phyloP scores from a whole-genome alignment of 2,329 filamentous ascomycete species.

The Falciphora oryzae region DNA sequence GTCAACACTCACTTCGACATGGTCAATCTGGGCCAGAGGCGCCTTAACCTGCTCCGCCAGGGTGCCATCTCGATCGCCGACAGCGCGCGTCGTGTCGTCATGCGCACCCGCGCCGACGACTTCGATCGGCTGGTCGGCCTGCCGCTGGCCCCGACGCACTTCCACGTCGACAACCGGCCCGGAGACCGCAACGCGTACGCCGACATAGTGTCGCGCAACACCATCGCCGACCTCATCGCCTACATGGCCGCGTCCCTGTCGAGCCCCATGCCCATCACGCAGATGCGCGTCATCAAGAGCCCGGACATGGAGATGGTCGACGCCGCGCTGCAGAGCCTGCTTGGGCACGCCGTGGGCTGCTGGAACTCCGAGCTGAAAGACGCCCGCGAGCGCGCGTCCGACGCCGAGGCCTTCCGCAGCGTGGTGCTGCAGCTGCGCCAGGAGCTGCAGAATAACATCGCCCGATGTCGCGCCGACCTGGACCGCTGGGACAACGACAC shows the following conservation, averaged over 20 bases:
- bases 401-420: not conserved
- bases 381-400: not conserved
- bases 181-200: not conserved
- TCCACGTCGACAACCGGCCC: not conserved
- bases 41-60: not conserved
- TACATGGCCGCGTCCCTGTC: not conserved
- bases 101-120: not conserved
- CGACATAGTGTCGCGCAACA: not conserved
- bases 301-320: not conserved
- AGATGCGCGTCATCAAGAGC: constrained; percentile 5
- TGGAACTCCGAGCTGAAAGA: not conserved
- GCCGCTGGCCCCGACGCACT: not conserved
- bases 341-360: not conserved
- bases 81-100: not conserved
- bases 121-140: not conserved
- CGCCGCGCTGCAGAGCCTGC: not conserved
- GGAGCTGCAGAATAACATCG: not conserved
- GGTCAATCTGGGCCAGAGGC: not conserved
- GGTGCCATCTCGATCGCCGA: not conserved
- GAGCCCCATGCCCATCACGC: constrained; percentile 4
- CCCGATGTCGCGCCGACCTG: not conserved
- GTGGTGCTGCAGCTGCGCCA: not conserved
- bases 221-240: not conserved
- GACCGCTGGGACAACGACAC: constrained; percentile 2
- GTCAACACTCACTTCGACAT: constrained; percentile 6